Percentiles rank a stretch among this genome's conserved stretches.
phyloP scores from a whole-genome alignment of 352 stramenopile species.

The Globisporangium radiosum region DNA sequence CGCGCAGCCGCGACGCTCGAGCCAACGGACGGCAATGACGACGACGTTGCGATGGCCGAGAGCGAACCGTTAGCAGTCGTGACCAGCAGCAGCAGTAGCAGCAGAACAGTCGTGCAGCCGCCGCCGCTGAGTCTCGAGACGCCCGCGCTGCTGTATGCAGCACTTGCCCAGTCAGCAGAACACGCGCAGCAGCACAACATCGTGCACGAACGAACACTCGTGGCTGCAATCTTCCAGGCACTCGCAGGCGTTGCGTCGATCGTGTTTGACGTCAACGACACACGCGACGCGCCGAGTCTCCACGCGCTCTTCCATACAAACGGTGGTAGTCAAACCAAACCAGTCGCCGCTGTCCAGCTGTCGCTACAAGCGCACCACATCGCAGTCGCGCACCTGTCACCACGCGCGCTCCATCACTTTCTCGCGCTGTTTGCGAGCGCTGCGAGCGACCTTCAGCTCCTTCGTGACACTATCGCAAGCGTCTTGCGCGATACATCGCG shows the following conservation, averaged over 20 bases:
- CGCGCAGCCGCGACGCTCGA: conserved; percentile 7
- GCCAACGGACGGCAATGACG: not conserved
- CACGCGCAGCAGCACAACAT: conserved; percentile 11
- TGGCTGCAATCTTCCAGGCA: conserved; percentile 50
- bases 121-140: conserved; percentile 7
- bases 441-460: conserved; percentile 43
- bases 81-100: not conserved
- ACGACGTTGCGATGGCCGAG: too few species aligned
- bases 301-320: conserved; percentile 17
- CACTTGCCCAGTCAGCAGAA: not conserved
- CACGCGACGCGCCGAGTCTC: not conserved
- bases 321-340: conserved; percentile 10
- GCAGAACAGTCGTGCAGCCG: not conserved
- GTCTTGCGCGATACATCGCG: conserved; percentile 5
- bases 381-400: conserved; percentile 46
- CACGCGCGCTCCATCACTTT: conserved; percentile 24
- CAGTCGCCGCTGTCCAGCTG: conserved; percentile 1
- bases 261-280: conserved; percentile 30
- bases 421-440: conserved; percentile 23
- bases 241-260: conserved; percentile 41
- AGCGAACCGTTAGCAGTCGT: too few species aligned
- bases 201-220: conserved; percentile 42
- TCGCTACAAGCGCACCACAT: conserved; percentile 4
- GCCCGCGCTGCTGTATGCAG: not conserved
- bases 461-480: conserved; percentile 27